Evolutionary conservation across 106 monocot species (phyloP), one percentile per base, ranked within the genome.

Genomic region (Dactylorhiza incarnata): DNA sequence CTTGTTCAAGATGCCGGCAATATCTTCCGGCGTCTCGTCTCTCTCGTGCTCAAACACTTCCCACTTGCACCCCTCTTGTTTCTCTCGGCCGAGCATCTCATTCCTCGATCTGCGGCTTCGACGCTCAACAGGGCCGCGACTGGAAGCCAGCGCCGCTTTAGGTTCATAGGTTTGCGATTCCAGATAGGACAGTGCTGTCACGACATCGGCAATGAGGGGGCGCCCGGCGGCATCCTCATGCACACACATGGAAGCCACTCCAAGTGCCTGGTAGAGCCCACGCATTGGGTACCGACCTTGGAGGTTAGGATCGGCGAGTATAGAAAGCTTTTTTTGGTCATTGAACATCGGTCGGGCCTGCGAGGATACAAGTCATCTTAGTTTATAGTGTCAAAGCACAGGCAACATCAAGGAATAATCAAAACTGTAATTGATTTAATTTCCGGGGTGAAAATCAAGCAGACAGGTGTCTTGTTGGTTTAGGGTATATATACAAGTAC

Each of bases 191-290:
- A 94, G 86, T 5, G 94, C 94, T 17, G 94, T 94, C 67, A 91
- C 94, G 0, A 94, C 94, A 66, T 91, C 91, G 11, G 85, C 88
- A 17, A 88, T 94, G 43, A 91, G 78, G 8, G 94, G 94, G n/a
- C 94, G 94, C 4, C 84, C 74, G 5, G 83, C 81, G 9, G 91
- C 91, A 48, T 91, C 84, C 29, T 91, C 88, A 55, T 94, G 91
- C 22, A 94, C 86, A 75, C 94, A 94, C 94, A 94, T 94, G 47
- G 91, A 88, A 0, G 94, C 94, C 22, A 94, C 86, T 0, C 91
- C 90, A 12, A 94, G 77, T 9, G 94, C 88, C 82, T 94, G 91
- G 83, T 88, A 91, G 49, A 94, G 86, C 7, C 91, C 88, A 6
- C 91, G 86, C 86, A 83, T 88, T 17, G 94, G 91, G 45, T 82